Percentiles rank a stretch among this genome's conserved stretches.
Conservation (phyloP, 177 flowering plant species). For the Tripterygium wilfordii region DNA sequence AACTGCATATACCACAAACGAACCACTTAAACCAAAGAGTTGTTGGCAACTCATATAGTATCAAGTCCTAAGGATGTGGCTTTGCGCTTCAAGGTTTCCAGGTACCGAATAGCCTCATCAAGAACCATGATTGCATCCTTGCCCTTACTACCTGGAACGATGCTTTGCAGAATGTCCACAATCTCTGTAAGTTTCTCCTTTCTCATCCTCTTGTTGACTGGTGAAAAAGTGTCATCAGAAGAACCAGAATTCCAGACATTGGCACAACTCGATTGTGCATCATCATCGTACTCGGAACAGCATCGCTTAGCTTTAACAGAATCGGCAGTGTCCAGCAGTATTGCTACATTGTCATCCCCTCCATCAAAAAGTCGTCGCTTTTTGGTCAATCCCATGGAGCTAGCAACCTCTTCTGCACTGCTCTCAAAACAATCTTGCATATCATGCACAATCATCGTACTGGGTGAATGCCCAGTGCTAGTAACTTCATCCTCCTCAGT, state of each 20-base stretch:
- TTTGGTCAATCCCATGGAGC: conserved; percentile 35
- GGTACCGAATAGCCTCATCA: conserved; percentile 72
- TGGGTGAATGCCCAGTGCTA: conserved; percentile 88
- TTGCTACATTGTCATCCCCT: conserved; percentile 15
- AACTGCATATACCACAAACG: too few relatives aligned
- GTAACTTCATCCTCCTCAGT: conserved; percentile 65
- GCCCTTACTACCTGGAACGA: conserved; percentile 65
- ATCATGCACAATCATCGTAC: conserved; percentile 40
- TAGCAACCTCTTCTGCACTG: conserved; percentile 43
- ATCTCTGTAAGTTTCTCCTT: conserved; percentile 58
- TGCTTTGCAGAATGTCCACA: conserved; percentile 44
- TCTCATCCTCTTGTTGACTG: conserved; percentile 35
- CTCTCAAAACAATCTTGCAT: conserved; percentile 21
- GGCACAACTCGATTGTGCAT: conserved; percentile 58
- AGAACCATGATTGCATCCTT: conserved; percentile 55
- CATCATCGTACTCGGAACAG: conserved; percentile 36
- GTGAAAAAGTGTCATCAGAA: conserved; percentile 9
- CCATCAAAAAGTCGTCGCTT: conserved; percentile 34
- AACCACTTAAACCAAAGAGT: too few relatives aligned
- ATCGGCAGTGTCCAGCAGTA: conserved; percentile 38
- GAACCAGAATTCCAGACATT: conserved; percentile 8
- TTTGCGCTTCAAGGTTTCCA: conserved; percentile 54
- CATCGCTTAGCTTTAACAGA: conserved; percentile 18
- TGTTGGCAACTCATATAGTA: conserved; percentile 9
- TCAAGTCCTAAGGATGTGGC: conserved; percentile 50